Percentiles rank a stretch among this genome's conserved stretches.
Conservation (phyloP, 768 basidiomycete genomes). For the Chalciporus chontae region DNA sequence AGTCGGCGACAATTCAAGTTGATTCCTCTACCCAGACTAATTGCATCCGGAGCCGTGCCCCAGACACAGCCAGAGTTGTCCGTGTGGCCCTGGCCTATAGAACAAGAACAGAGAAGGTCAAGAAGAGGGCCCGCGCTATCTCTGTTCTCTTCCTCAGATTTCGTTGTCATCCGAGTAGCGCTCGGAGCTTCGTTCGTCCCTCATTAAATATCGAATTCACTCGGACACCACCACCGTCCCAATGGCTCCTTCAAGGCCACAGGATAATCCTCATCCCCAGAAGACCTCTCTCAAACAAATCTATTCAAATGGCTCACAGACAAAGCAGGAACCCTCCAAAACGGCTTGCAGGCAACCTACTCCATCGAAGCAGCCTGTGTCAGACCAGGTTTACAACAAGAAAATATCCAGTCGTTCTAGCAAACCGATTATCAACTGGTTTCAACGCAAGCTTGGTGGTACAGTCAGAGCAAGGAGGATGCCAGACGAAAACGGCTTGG, state of each 20-base stretch:
- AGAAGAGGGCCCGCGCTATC: neutral
- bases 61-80: slow-evolving; percentile 4
- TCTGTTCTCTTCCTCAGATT: neutral
- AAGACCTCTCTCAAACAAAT: slow-evolving; percentile 14
- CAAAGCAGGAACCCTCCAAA: slow-evolving; percentile 17
- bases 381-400: slow-evolving; percentile 45
- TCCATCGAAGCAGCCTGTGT: slow-evolving; percentile 22
- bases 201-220: slow-evolving; percentile 2
- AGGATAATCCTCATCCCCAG: slow-evolving; percentile 6
- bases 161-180: neutral
- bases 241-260: slow-evolving; percentile 14
- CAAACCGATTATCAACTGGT: slow-evolving; percentile 88
- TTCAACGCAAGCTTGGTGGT: slow-evolving; percentile 81
- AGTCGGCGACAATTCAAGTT: slow-evolving; percentile 3
- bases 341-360: slow-evolving; percentile 15
- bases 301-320: slow-evolving; percentile 4
- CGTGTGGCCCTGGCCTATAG: too few relatives aligned
- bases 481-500: slow-evolving; percentile 29
- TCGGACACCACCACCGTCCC: slow-evolving; percentile 8
- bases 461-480: slow-evolving; percentile 55
- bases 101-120: slow-evolving; percentile 1
- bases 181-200: neutral
- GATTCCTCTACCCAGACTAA: neutral
- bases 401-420: slow-evolving; percentile 67
- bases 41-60: slow-evolving; percentile 12